These are phyloP conservation scores for Camellia lanceoleosa DNA, from an alignment of 148 eudicot genomes.

Conservation along the genomic window DNA sequence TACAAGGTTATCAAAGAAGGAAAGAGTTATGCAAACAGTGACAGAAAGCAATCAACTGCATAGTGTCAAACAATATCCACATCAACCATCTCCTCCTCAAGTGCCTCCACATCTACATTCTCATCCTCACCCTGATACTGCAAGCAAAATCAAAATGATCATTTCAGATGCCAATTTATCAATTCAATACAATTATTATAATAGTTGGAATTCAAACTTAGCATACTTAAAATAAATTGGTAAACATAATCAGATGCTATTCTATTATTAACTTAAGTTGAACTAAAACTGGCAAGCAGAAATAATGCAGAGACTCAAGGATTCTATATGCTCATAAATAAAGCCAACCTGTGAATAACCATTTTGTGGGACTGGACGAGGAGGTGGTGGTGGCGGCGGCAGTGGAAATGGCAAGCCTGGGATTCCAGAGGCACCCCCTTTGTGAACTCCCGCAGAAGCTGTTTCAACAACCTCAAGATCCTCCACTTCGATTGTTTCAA, in stretches of 20 bases:
- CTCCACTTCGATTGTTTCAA: conserved; percentile 45
- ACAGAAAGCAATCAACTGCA: not conserved
- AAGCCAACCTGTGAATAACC: conserved; percentile 53
- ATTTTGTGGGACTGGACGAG: conserved; percentile 46
- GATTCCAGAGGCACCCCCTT: conserved; percentile 24
- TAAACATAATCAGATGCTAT: not conserved
- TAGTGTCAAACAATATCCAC: conserved; percentile 48
- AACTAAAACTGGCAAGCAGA: not conserved
- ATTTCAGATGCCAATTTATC: not conserved
- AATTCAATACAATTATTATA: not conserved
- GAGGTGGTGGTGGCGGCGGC: conserved; percentile 61
- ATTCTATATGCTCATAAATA: not conserved
- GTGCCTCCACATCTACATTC: conserved; percentile 44
- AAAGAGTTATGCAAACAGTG: not conserved
- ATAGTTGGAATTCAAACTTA: not conserved
- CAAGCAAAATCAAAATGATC: conserved; percentile 18
- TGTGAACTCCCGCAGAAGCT: conserved; percentile 15
- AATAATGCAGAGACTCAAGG: not conserved
- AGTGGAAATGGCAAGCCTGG: conserved; percentile 31
- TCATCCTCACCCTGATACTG: conserved; percentile 64
- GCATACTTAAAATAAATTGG: not conserved
- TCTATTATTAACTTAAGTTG: not conserved
- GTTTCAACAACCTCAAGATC: conserved; percentile 30
- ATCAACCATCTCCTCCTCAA: conserved; percentile 55
- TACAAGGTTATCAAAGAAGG: not conserved